A percentile compares a stretch with the other conserved stretches of the same genome.
These are phyloP conservation scores for Cichorium intybus DNA, from an alignment of 140 eudicot species.

Conservation along the genomic window DNA sequence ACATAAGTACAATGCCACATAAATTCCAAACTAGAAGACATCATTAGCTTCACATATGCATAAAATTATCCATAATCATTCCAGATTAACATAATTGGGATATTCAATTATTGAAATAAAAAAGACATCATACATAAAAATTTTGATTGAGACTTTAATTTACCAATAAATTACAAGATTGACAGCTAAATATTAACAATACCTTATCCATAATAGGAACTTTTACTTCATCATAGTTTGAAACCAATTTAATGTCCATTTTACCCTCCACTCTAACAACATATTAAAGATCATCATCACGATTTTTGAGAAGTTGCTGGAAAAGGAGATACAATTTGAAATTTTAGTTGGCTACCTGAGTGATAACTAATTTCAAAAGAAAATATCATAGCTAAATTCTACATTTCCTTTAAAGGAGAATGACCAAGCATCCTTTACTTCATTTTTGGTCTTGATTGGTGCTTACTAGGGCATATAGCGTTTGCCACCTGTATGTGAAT, in stretches of 20 bases:
- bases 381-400: neutral
- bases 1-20: too few species aligned
- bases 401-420: constrained; percentile 73
- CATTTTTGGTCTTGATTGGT: constrained; percentile 95
- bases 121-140: too few species aligned
- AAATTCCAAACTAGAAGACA: too few species aligned
- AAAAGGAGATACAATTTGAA: constrained; percentile 20
- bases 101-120: too few species aligned
- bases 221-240: constrained; percentile 92
- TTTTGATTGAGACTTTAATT: neutral
- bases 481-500: constrained; percentile 72
- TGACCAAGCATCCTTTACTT: constrained; percentile 85
- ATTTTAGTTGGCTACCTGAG: too few species aligned
- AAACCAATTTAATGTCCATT: constrained; percentile 74
- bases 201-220: constrained; percentile 88
- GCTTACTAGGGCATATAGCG: constrained; percentile 96
- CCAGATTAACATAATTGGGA: too few species aligned
- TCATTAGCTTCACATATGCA: too few species aligned
- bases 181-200: constrained; percentile 1
- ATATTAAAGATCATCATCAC: constrained; percentile 95
- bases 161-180: constrained; percentile 1
- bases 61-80: too few species aligned
- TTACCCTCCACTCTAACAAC: constrained; percentile 98
- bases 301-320: constrained; percentile 87
- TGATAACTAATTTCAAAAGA: neutral